These are phyloP conservation scores for Lasiosphaeris hirsuta DNA, from an alignment of 495 filamentous ascomycete genomes.

Conservation along the genomic window DNA sequence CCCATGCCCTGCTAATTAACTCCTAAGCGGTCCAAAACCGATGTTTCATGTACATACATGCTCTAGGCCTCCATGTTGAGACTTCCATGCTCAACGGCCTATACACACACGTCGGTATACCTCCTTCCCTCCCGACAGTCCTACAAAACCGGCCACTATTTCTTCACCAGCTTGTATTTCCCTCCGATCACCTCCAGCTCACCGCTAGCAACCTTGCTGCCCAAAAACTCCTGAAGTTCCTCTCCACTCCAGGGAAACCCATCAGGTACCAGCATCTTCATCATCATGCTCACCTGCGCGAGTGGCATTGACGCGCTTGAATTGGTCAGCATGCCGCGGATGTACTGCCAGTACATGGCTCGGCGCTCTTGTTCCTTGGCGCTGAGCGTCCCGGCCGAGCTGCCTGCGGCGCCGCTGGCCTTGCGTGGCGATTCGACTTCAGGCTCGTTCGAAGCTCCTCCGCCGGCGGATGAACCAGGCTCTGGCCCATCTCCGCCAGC, in stretches of 20 bases:
- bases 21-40: no score
- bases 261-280: conserved; percentile 82
- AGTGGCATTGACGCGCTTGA: conserved; percentile 70
- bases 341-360: conserved; percentile 82
- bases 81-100: neutral
- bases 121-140: neutral
- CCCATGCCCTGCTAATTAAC: no score
- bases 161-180: conserved; percentile 62
- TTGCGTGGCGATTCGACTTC: conserved; percentile 17
- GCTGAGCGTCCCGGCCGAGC: conserved; percentile 18
- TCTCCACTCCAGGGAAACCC: conserved; percentile 77
- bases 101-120: no score
- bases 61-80: no score
- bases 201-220: conserved; percentile 65
- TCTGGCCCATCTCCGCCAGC: conserved; percentile 21
- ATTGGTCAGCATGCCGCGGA: conserved; percentile 93
- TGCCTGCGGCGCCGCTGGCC: conserved; percentile 45
- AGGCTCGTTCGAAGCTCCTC: conserved; percentile 3
- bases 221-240: conserved; percentile 73
- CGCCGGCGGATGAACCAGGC: conserved; percentile 30
- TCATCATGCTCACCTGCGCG: conserved; percentile 83
- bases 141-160: conserved; percentile 25
- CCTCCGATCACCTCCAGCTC: conserved; percentile 71
- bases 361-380: conserved; percentile 68
- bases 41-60: neutral